Evolutionary conservation across 2,329 filamentous ascomycete species (phyloP).

Genomic region (Penicillium sp.): DNA sequence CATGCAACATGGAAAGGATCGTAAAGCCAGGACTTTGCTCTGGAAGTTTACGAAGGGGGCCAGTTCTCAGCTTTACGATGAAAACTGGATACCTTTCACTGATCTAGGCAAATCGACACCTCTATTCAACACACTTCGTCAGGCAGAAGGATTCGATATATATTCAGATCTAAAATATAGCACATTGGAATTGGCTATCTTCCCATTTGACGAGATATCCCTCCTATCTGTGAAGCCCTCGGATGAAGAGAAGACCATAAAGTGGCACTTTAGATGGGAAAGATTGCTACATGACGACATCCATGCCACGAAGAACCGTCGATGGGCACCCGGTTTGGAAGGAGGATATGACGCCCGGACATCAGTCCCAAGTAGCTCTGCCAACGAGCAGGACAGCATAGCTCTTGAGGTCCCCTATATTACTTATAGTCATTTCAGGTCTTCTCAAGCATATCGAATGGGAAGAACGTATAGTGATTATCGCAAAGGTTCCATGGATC

Average conservation of each 20-base stretch:
- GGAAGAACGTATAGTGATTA: conserved; percentile 5
- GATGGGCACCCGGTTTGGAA: conserved; percentile 5
- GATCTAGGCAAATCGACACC: background rate
- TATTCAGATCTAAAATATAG: conserved; percentile 8
- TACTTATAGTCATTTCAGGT: conserved; percentile 8
- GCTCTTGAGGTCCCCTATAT: conserved; percentile 9
- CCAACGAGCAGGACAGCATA: background rate
- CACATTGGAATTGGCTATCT: conserved; percentile 3
- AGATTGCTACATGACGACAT: background rate
- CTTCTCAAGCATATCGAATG: conserved; percentile 1
- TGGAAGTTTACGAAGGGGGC: background rate
- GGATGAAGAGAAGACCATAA: conserved; percentile 9
- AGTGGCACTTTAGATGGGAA: conserved; percentile 8
- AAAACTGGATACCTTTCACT: background rate
- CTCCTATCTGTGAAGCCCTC: background rate
- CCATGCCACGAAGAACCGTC: background rate
- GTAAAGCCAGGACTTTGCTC: conserved; percentile 2
- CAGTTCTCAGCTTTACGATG: conserved; percentile 2
- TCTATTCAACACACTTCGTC: background rate
- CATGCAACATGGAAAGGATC: background rate
- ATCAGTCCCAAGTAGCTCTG: background rate
- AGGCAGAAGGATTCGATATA: background rate
- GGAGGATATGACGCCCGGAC: conserved; percentile 1
- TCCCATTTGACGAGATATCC: conserved; percentile 7
- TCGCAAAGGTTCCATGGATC: conserved; percentile 3